Conservation (phyloP, 805 yeast genomes). For the Kuraishia ogatae region DNA sequence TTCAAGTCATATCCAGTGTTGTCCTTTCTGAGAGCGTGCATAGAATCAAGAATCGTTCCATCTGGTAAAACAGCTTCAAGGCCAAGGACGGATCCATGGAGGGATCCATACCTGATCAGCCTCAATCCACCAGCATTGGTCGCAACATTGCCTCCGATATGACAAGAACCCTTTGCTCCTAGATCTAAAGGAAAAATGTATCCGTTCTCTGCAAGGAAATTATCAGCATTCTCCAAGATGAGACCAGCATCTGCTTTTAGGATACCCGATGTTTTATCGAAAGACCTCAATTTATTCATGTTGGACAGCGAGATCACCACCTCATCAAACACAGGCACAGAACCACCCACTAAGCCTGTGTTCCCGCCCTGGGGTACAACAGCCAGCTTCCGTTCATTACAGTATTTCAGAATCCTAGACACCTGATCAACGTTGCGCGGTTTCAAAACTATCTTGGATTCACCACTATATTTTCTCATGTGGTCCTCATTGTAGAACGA, state of each 20-base stretch:
- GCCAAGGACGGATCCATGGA: slow-evolving; percentile 89
- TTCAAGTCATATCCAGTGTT: slow-evolving; percentile 93
- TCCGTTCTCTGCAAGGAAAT: slow-evolving; percentile 67
- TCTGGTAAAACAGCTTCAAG: slow-evolving; percentile 89
- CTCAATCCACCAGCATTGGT: slow-evolving; percentile 96
- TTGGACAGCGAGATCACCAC: slow-evolving; percentile 62
- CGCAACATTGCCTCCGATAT: slow-evolving; percentile 90
- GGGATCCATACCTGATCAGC: slow-evolving; percentile 78
- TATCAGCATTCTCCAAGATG: slow-evolving; percentile 79
- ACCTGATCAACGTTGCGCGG: slow-evolving; percentile 80
- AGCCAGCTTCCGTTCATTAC: slow-evolving; percentile 70
- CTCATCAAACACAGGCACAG: slow-evolving; percentile 89
- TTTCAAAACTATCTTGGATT: slow-evolving; percentile 68
- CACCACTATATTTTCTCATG: slow-evolving; percentile 93
- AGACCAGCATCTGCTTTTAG: slow-evolving; percentile 88
- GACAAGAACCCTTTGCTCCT: slow-evolving; percentile 97
- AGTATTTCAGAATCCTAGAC: slow-evolving; percentile 65
- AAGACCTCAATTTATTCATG: slow-evolving; percentile 72
- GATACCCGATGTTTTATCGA: slow-evolving; percentile 77
- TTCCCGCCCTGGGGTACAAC: slow-evolving; percentile 97
- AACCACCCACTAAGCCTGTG: slow-evolving; percentile 94
- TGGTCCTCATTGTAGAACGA: slow-evolving; percentile 78
- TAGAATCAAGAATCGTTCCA: slow-evolving; percentile 72
- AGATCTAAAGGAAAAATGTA: slow-evolving; percentile 88
- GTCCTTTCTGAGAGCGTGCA: slow-evolving; percentile 85